Conservation (phyloP, 2,329 filamentous ascomycete genomes). For the Aspergillus eucalypticola region DNA sequence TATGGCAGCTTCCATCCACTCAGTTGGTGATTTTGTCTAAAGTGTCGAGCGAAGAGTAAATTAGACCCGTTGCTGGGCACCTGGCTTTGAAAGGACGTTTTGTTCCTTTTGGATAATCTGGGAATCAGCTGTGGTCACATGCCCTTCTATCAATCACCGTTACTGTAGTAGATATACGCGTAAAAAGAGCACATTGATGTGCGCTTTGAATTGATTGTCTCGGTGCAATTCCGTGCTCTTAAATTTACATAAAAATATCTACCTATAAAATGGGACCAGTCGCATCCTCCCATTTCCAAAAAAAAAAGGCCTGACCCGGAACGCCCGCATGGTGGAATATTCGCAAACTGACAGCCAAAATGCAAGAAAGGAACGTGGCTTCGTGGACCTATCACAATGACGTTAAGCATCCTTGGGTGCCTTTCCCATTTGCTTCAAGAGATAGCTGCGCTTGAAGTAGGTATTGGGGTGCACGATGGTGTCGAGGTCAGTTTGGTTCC, state of each 20-base stretch:
- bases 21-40: constrained; percentile 61
- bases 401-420: constrained; percentile 48
- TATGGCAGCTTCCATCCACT: constrained; percentile 56
- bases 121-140: constrained; percentile 74
- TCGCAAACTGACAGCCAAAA: constrained; percentile 18
- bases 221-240: constrained; percentile 2
- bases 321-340: constrained; percentile 17
- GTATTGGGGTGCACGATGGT: constrained; percentile 97
- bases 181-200: background rate
- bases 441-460: constrained; percentile 93
- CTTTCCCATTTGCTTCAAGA: constrained; percentile 76
- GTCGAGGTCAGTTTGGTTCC: constrained; percentile 76
- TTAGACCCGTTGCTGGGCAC: constrained; percentile 69
- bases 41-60: constrained; percentile 67
- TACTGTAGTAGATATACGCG: background rate
- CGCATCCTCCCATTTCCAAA: constrained; percentile 7
- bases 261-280: background rate
- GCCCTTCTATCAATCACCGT: background rate
- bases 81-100: constrained; percentile 66
- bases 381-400: constrained; percentile 50
- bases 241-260: constrained; percentile 12
- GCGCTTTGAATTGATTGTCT: background rate
- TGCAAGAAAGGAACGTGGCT: constrained; percentile 33
- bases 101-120: constrained; percentile 62
- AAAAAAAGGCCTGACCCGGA: constrained; percentile 6